phyloP scores from a whole-genome alignment of 2,329 filamentous ascomycete genomes.

The Diaporthe humulicola region DNA sequence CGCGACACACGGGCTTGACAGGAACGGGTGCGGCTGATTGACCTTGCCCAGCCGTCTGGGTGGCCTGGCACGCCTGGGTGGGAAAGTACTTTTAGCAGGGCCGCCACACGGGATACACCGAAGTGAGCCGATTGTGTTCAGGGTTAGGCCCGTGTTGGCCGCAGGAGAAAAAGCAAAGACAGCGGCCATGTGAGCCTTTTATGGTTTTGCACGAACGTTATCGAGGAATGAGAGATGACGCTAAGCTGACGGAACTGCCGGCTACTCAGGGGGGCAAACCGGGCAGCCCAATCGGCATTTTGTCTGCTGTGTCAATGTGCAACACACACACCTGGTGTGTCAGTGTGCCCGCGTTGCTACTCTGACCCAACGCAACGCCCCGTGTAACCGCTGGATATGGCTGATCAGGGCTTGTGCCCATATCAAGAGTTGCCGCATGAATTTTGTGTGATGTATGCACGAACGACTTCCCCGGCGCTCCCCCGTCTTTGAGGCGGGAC shows the following conservation, averaged over 20 bases:
- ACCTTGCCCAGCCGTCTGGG: slow-evolving; percentile 1
- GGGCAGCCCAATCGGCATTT: slow-evolving; percentile 6
- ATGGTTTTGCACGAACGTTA: slow-evolving; percentile 26
- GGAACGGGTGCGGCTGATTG: slow-evolving; percentile 27
- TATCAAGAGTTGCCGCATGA: slow-evolving; percentile 12
- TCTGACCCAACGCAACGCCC: slow-evolving; percentile 20
- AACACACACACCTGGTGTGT: slow-evolving; percentile 25
- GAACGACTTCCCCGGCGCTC: slow-evolving; percentile 12
- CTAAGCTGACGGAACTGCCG: slow-evolving; percentile 25
- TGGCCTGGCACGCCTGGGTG: neutral
- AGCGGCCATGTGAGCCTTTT: slow-evolving; percentile 28
- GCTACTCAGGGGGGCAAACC: slow-evolving; percentile 2
- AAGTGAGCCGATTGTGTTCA: neutral
- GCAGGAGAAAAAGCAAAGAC: slow-evolving; percentile 26
- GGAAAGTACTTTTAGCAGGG: slow-evolving; percentile 16
- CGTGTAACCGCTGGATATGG: slow-evolving; percentile 22
- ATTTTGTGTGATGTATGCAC: slow-evolving; percentile 21
- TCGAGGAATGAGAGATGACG: slow-evolving; percentile 23
- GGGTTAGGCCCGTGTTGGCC: slow-evolving; percentile 15
- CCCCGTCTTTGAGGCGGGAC: slow-evolving; percentile 14
- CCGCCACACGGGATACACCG: slow-evolving; percentile 25
- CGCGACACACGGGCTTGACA: neutral
- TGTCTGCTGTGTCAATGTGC: neutral
- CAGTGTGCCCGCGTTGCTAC: neutral
- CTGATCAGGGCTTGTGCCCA: neutral